Evolutionary conservation across 306 rosid genomes (phyloP).

Genomic region (Gastrolobium bilobum): DNA sequence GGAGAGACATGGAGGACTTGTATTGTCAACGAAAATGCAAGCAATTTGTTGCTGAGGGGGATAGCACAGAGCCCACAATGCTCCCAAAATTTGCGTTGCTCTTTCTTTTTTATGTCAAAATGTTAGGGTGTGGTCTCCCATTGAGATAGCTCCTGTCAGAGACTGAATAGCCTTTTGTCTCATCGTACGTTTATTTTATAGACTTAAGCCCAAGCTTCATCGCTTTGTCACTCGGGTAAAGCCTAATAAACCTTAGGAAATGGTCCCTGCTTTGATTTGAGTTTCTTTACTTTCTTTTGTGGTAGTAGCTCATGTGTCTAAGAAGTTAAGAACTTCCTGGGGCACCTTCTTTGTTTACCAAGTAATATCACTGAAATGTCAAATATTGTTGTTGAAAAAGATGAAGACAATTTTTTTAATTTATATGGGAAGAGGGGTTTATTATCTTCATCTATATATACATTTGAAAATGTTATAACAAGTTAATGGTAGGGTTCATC

Average conservation of each 20-base stretch:
- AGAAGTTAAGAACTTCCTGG: background rate
- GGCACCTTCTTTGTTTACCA: background rate
- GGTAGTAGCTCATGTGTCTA: background rate
- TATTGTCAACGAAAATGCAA: slow-evolving; percentile 27
- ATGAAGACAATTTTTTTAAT: no score
- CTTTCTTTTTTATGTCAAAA: background rate
- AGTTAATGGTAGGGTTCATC: no score
- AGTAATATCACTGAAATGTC: background rate
- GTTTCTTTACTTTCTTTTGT: background rate
- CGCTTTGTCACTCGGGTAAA: background rate
- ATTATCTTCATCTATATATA: no score
- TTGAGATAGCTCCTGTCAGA: slow-evolving; percentile 43
- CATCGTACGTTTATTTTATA: background rate
- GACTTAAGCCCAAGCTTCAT: background rate
- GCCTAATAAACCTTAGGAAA: background rate
- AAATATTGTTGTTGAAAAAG: no score
- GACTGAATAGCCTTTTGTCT: slow-evolving; percentile 35
- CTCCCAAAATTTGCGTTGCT: background rate
- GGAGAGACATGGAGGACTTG: slow-evolving; percentile 7
- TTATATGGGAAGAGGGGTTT: no score
- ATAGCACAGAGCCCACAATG: slow-evolving; percentile 27
- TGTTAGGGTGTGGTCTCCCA: slow-evolving; percentile 39
- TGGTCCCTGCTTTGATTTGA: background rate
- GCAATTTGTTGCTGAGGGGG: slow-evolving; percentile 39
- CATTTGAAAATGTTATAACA: no score